Evolutionary conservation across 495 filamentous ascomycete genomes (phyloP), one percentile per base, ranked within the genome.

Genomic region (Aspergillus olivimuriae): DNA sequence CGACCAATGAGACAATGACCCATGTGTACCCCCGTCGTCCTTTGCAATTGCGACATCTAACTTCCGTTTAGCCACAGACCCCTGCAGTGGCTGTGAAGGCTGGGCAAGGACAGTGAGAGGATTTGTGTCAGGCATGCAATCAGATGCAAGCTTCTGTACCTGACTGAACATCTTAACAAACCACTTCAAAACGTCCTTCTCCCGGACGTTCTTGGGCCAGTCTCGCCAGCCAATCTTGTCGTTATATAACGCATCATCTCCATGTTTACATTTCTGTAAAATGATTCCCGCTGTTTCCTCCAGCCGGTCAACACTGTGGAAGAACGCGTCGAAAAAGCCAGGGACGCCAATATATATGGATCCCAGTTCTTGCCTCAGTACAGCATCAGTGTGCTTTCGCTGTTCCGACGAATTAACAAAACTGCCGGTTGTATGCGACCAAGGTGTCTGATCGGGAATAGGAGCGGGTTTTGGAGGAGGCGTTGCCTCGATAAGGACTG

Each of bases 1-100:
- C 8, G 43, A 51, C 51, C 48, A 55, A 24, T 24, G 6, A 14
- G 17, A 15, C 46, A 16, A 5, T 5, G 6, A 2, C 28, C 42
- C 40, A 6, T 0, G 5, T 3, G n/a, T 16, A 3, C 12, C 74
- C 65, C 42, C 72, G 8, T 61, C 71, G 50, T 73, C 69, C 52
- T 72, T 73, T 39, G 23, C 23, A 5, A 42, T 31, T 3, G 24
- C 39, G 33, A 42, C 26, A 42, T 42, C 23, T 14, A 42, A 16
- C 11, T 42, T 42, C 39, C 39, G 23, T 4, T 15, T 33, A 3
- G 39, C 7, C 11, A 4, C 19, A 32, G 39, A 42, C 16, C 39
- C 39, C 9, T 42, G 24, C 10, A 42, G 22, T 9, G 39, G 39
- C 2, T 41, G 4, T 1, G 24, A 33, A 28, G 39, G 39, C n/a